Evolutionary conservation across 78 protist species (phyloP).

Genomic region (Dictyostelium purpureum): DNA sequence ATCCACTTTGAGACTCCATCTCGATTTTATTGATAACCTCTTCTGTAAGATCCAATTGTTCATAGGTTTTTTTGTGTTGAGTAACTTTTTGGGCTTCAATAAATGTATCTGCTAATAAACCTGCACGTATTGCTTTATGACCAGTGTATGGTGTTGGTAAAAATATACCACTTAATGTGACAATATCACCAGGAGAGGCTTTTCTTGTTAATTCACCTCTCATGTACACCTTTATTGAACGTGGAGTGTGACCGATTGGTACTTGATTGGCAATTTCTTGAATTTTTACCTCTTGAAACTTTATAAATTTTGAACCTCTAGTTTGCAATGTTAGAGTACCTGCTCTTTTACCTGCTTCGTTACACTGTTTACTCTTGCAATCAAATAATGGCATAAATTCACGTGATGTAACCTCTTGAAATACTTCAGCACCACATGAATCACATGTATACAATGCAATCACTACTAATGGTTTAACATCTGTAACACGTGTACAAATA

Average conservation of each 20-base stretch:
- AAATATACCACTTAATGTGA: conserved; percentile 88
- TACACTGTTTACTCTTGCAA: conserved; percentile 80
- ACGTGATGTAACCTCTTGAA: conserved; percentile 92
- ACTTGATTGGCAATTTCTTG: conserved; percentile 97
- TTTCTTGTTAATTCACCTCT: conserved; percentile 93
- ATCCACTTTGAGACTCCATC: neutral
- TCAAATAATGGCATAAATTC: conserved; percentile 75
- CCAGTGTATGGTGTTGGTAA: conserved; percentile 72
- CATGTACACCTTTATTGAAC: conserved; percentile 91
- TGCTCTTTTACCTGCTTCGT: neutral
- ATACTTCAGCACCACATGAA: conserved; percentile 91
- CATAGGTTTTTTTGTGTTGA: conserved; percentile 86
- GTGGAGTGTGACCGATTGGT: conserved; percentile 99
- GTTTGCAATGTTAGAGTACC: conserved; percentile 89
- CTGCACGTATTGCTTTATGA: conserved; percentile 83
- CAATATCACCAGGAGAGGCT: conserved; percentile 94
- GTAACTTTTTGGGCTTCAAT: conserved; percentile 86
- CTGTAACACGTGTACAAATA: conserved; percentile 95
- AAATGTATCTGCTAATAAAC: conserved; percentile 93
- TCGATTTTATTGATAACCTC: neutral
- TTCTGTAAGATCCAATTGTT: conserved; percentile 66
- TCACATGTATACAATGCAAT: conserved; percentile 99
- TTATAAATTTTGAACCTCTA: conserved; percentile 96
- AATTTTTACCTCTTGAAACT: conserved; percentile 97
- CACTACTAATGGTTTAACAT: conserved; percentile 92